These are phyloP conservation scores for Lodderomyces pseudojiufengensis DNA, from an alignment of 1,139 yeast species.

Conservation along the genomic window DNA sequence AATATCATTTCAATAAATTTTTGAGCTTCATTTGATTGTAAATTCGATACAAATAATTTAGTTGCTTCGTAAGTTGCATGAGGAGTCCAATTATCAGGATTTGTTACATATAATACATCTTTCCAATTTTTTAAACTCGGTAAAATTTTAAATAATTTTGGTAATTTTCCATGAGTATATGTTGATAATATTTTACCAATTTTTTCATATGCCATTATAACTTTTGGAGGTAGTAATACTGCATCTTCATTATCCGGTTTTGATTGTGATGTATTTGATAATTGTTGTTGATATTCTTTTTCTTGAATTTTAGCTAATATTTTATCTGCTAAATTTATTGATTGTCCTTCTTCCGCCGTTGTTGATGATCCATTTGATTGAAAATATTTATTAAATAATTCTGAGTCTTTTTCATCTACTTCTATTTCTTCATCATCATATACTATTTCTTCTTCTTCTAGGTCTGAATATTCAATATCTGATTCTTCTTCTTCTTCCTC, in stretches of 20 bases:
- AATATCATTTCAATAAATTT: slow-evolving; percentile 72
- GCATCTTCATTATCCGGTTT: too few species aligned
- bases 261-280: slow-evolving; percentile 23
- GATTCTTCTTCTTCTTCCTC: slow-evolving; percentile 38
- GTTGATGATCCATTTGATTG: slow-evolving; percentile 27
- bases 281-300: slow-evolving; percentile 43
- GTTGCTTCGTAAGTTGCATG: slow-evolving; percentile 95
- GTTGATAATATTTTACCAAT: slow-evolving; percentile 84
- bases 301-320: slow-evolving; percentile 86
- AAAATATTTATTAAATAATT: slow-evolving; percentile 64
- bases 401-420: slow-evolving; percentile 68
- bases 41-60: slow-evolving; percentile 84
- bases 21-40: slow-evolving; percentile 85
- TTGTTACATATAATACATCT: slow-evolving; percentile 86
- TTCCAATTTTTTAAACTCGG: slow-evolving; percentile 95
- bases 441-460: slow-evolving; percentile 39
- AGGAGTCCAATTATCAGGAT: slow-evolving; percentile 95
- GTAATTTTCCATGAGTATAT: slow-evolving; percentile 95
- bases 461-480: slow-evolving; percentile 22
- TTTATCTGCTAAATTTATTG: slow-evolving; percentile 81
- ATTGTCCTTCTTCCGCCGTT: slow-evolving; percentile 27
- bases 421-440: slow-evolving; percentile 54
- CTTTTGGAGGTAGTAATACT: slow-evolving; percentile 90
- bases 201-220: slow-evolving; percentile 87
- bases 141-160: slow-evolving; percentile 89